Evolutionary conservation across 164 flowering plant genomes (phyloP), one percentile per base, ranked within the genome.

Genomic region (Berberis vulgaris): DNA sequence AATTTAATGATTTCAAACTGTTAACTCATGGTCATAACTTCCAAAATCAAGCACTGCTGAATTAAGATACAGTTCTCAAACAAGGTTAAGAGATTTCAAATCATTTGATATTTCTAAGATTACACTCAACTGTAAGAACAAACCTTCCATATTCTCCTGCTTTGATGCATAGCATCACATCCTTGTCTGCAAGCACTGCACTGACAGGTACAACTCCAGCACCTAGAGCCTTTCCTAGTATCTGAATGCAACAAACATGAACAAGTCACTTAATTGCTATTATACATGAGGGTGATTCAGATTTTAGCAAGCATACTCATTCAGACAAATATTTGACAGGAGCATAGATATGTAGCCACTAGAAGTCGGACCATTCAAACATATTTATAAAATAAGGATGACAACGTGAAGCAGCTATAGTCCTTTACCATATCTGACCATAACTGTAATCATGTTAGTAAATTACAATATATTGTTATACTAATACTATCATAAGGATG

Each of bases 81-180:
- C n/a, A 47, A 12, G 45, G 47, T 3, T 0, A 58, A 40, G 4
- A n/a, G 11, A 49, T 49, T 43, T 52, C 4, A 11, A 52, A 52
- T 2, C 10, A 11, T 47, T 47, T 52, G n/a, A 52, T 11, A 3
- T 7, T 12, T 6, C 8, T 52, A 12, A 47, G 8, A 45, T 57
- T 57, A 49, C 26, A 38, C 45, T 50, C 45, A 59, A 26, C 10
- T 45, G 46, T 68, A 54, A 43, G 1, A 11, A 44, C 71, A 59
- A 71, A 91, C 97, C 99, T 95, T 85, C 99, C 99, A 84, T 95
- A 97, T 77, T 89, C 89, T 70, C 99, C 99, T 13, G 99, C 96
- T 64, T 64, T 82, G 67, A 95, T 85, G 71, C 92, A 84, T 47
- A 91, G 89, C 97, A 95, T 87, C 69, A 95, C 80, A 67, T 91